Evolutionary conservation across 140 eudicot genomes (phyloP), one percentile per base, ranked within the genome.

Genomic region (Flaveria floridana): DNA sequence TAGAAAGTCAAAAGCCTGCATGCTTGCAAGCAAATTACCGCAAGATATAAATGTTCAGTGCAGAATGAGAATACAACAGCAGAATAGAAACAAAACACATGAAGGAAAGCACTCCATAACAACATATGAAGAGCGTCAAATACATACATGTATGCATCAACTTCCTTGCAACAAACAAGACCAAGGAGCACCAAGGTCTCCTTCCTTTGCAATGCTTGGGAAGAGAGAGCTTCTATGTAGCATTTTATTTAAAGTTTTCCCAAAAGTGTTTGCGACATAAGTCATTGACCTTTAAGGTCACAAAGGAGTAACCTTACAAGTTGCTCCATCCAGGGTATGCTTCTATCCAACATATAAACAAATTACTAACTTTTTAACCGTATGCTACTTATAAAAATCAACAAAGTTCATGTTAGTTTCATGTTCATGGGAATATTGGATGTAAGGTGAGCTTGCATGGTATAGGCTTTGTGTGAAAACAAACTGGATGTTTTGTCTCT

Each of bases 21-120:
- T 18, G 75, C 65, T 51, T n/a, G 28, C 50, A 74, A 23, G 44
- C 44, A 74, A 10, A 50, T 64, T 50, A 75, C 41, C 26, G 9
- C 71, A 62, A 44, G 63, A 28, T 18, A 34, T 30, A 74, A 16
- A 52, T 71, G 52, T 53, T 52, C 53, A 55, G 66, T 55, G 15
- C 48, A 11, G 6, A 39, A 34, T 55, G 3, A 34, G 26, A 55
- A 19, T 53, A 18, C 37, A 55, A 2, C 64, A 30, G 18, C 28
- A 7, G 42, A 28, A 70, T 51, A 50, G 18, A 48, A 51, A 26
- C 28, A 70, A 28, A 50, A 50, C 25, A 15, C 46, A n/a, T 8
- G 26, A 70, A 2, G 46, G 44, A 69, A 28, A 25, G 47, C 42
- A 26, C 18, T 25, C 26, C 67, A 25, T 25, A 61, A 61, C 9